Base-by-base conservation (phyloP, 1,284 basidiomycete genomes). In the Stygiomarasmius scandens region DNA sequence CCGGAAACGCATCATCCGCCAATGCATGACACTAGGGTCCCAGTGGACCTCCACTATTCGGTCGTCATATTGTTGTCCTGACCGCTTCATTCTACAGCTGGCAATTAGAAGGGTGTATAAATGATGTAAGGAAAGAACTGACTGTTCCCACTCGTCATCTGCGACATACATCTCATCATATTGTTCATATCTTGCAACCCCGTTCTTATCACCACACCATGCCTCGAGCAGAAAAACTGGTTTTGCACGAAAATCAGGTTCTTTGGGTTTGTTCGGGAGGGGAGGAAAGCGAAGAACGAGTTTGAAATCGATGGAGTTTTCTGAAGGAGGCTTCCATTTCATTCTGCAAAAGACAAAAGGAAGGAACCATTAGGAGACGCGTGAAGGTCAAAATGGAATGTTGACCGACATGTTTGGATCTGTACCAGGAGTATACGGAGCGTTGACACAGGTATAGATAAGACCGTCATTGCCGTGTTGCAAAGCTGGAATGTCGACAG, bases 241-340 rank as follows among this genome's bases (percentile, higher is more conserved):
- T 72, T 96, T 98, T 9, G 88, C 88, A 54, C 77, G 78, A 60
- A 89, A 90, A 67, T 99, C 95, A 0, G 93, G 91, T 66, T 86
- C 73, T 6, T 72, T 65, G 0, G 83, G 79, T 58, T 86, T 73
- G 27, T 76, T 74, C 8, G 69, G 71, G 25, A 74, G 71, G 2
- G 94, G 86, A 1, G 96, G 95, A 71, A 99, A 99, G 36, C 93
- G 87, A 19, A 99, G 80, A 53, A 96, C 83, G 12, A 99, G 87
- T 70, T 94, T 94, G 79, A 99, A 99, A 73, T 99, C 97, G 68
- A 99, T 92, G 2, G 95, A 95, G 72, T 99, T 99, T 69, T 99
- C 97, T 2, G 90, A 92, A 2, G 97, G 95, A 1, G 96, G 96
- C 74, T 99, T 99, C 97, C 97, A 99, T 72, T 99, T 99, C 65